Conservation (phyloP, 208 protist species). For the Vickermania ingenoplastis region DNA sequence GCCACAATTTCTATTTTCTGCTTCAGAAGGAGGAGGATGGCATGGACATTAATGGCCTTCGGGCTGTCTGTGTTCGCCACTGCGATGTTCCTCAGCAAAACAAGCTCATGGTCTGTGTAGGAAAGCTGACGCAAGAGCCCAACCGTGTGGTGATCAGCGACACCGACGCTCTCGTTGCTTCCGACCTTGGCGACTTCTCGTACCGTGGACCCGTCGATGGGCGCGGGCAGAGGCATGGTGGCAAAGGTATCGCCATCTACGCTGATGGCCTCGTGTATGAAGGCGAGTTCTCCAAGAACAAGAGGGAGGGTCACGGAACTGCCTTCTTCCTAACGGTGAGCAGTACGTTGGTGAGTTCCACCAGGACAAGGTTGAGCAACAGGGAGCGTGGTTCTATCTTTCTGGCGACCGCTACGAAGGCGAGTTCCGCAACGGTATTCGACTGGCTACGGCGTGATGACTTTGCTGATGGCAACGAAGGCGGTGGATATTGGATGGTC, state of each 20-base stretch:
- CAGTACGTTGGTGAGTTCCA: slow-evolving; percentile 10
- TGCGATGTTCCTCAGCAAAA: background rate
- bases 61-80: background rate
- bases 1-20: slow-evolving; percentile 1
- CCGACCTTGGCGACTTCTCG: background rate
- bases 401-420: slow-evolving; percentile 7
- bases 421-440: slow-evolving; percentile 7
- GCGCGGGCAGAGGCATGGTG: background rate
- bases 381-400: slow-evolving; percentile 1
- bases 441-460: slow-evolving; percentile 7
- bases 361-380: slow-evolving; percentile 5
- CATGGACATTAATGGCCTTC: background rate
- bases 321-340: slow-evolving; percentile 7
- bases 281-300: slow-evolving; percentile 6
- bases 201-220: background rate
- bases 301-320: slow-evolving; percentile 8
- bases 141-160: background rate
- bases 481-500: slow-evolving; percentile 13
- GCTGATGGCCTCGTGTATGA: slow-evolving; percentile 8
- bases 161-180: background rate
- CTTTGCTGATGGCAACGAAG: slow-evolving; percentile 4
- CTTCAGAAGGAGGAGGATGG: background rate
- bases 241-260: background rate
- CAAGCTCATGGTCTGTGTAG: background rate
- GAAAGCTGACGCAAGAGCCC: background rate